Evolutionary conservation across 1,284 basidiomycete genomes (phyloP).

Genomic region (Megacollybia platyphylla): DNA sequence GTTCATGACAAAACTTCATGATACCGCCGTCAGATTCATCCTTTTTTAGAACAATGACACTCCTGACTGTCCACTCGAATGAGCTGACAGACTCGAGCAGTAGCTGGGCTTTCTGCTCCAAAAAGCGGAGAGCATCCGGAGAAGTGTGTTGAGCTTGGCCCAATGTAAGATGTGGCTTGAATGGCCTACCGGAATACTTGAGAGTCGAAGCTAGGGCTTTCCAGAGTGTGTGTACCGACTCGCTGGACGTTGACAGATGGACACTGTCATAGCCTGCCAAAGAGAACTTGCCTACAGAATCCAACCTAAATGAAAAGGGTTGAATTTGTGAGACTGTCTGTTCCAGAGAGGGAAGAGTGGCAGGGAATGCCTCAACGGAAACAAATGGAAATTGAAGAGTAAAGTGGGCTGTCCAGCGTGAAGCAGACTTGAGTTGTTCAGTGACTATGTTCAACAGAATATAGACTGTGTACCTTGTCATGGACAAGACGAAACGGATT

Average conservation of each 20-base stretch:
- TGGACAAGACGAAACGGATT: slow-evolving; percentile 3
- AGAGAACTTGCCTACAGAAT: slow-evolving; percentile 8
- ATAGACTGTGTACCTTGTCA: background rate
- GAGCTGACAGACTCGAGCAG: slow-evolving; percentile 5
- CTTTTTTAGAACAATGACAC: slow-evolving; percentile 10
- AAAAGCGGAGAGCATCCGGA: slow-evolving; percentile 4
- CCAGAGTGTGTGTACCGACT: slow-evolving; percentile 9
- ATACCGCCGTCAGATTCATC: slow-evolving; percentile 9
- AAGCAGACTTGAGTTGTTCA: slow-evolving; percentile 2
- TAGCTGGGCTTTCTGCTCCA: slow-evolving; percentile 7
- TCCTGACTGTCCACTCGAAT: slow-evolving; percentile 8
- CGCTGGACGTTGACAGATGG: slow-evolving; percentile 6
- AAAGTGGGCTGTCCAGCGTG: slow-evolving; percentile 11
- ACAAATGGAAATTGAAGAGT: slow-evolving; percentile 11
- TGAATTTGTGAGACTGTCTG: slow-evolving; percentile 3
- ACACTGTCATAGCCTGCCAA: slow-evolving; percentile 10
- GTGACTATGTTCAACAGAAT: background rate
- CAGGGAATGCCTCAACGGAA: slow-evolving; percentile 4
- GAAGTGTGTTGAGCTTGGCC: slow-evolving; percentile 8
- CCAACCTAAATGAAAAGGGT: slow-evolving; percentile 9
- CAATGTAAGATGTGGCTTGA: slow-evolving; percentile 11
- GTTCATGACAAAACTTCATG: slow-evolving; percentile 10
- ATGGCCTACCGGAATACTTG: slow-evolving; percentile 8
- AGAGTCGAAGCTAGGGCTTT: slow-evolving; percentile 5
- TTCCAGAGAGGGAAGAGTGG: slow-evolving; percentile 5